Percentiles rank a stretch among this genome's conserved stretches.
These are phyloP conservation scores for Sungouiozyma intestinalis DNA, from an alignment of 805 yeast species.

Conservation along the genomic window DNA sequence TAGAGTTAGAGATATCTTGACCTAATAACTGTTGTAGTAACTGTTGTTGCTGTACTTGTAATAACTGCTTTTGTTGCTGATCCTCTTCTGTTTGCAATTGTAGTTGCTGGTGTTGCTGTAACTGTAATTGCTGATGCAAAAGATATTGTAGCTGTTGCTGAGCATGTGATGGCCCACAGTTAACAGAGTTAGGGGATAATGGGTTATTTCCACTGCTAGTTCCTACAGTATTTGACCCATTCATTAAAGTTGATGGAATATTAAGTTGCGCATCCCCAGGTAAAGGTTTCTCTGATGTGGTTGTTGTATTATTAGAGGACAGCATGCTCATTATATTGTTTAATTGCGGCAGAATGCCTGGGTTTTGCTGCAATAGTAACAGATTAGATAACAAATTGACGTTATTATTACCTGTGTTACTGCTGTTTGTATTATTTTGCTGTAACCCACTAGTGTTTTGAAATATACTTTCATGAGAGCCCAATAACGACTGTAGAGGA, in stretches of 20 bases:
- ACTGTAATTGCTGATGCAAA: conserved; percentile 13
- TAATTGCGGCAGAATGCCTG: conserved; percentile 1
- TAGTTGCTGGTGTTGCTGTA: conserved; percentile 13
- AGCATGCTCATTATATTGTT: conserved; percentile 1
- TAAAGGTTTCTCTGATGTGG: not conserved
- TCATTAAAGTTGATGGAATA: not conserved
- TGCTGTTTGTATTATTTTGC: not conserved
- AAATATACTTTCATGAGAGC: not conserved
- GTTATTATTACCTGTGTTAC: not conserved
- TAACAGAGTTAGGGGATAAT: not conserved
- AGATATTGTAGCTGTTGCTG: conserved; percentile 12
- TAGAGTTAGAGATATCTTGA: conserved; percentile 4
- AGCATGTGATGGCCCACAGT: not conserved
- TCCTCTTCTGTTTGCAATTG: conserved; percentile 19
- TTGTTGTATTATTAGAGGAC: not conserved
- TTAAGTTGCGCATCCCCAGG: not conserved
- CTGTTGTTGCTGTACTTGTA: conserved; percentile 18
- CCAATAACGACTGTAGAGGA: not conserved
- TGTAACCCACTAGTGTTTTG: not conserved
- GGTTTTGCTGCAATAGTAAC: not conserved
- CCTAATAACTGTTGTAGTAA: conserved; percentile 8
- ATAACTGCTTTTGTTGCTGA: conserved; percentile 13
- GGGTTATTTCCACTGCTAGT: not conserved
- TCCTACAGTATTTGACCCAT: not conserved
- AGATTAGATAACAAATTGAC: not conserved